Percentiles rank a stretch among this genome's conserved stretches.
Evolutionary conservation across 257 asterid species (phyloP).

Genomic region (Verbena officinalis): DNA sequence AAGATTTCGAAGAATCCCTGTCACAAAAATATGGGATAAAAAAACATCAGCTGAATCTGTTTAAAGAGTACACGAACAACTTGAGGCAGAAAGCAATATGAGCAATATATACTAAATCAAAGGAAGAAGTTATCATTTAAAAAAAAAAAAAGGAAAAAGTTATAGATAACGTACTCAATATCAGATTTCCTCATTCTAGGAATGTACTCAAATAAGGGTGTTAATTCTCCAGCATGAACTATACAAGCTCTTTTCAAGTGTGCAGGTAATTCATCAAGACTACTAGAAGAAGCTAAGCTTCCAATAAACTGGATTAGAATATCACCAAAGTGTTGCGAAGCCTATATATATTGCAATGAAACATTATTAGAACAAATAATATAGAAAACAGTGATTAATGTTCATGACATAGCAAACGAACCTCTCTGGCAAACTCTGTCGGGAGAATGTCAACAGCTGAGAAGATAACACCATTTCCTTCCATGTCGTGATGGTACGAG

Average conservation of each 20-base stretch:
- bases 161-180: slow-evolving; percentile 58
- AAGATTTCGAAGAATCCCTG: slow-evolving; percentile 55
- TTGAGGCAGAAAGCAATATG: not conserved
- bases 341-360: slow-evolving; percentile 54
- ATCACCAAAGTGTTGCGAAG: slow-evolving; percentile 95
- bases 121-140: no score
- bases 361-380: slow-evolving; percentile 10
- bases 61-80: no score
- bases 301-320: slow-evolving; percentile 78
- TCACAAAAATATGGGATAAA: slow-evolving; percentile 22
- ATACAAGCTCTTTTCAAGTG: slow-evolving; percentile 89
- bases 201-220: slow-evolving; percentile 77
- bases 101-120: slow-evolving; percentile 8
- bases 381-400: slow-evolving; percentile 11
- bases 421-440: slow-evolving; percentile 96
- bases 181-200: slow-evolving; percentile 85
- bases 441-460: slow-evolving; percentile 98
- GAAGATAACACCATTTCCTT: slow-evolving; percentile 78
- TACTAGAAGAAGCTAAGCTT: slow-evolving; percentile 64
- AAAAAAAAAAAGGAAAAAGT: slow-evolving; percentile 21
- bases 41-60: slow-evolving; percentile 10
- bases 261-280: slow-evolving; percentile 62
- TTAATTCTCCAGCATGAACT: slow-evolving; percentile 71
- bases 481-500: slow-evolving; percentile 79
- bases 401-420: slow-evolving; percentile 26